Base-by-base conservation (phyloP, 164 flowering plant species). In the Buxus sempervirens region DNA sequence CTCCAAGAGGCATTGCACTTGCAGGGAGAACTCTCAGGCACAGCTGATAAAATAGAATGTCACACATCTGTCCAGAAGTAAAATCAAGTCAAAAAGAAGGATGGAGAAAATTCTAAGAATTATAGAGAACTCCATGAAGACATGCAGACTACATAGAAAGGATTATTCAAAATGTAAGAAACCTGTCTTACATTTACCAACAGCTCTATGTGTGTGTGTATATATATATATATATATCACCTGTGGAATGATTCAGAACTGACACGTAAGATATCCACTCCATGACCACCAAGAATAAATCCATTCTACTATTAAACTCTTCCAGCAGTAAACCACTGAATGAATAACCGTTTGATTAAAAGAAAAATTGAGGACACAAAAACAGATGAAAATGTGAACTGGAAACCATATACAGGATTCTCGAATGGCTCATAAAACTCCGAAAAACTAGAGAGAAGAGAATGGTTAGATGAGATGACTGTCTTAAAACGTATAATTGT, bases 41-140 rank as follows among this genome's bases (percentile, higher is more conserved):
- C 69, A 96, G 77, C 77, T 96, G 99, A 70, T 96, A 91, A 76
- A 96, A 91, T 26, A 96, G 82, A 72, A 96, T 86, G 77, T 88
- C 90, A 74, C 99, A 96, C 97, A 96, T 93, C 99, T 96, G 94
- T 57, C 73, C 53, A 65, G 24, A 56, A 65, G 25, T 25, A 36
- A 10, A 21, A 59, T 15, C 62, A 60, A 25, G 59, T 36, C 53
- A 62, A 41, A 64, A 70, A 14, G 5, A 57, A 38, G 48, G 20
- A 8, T 23, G 23, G 59, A 20, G 21, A 18, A 51, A 48, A 49
- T 38, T 28, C 49, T 27, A 38, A 57, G 10, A 63, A 55, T 4
- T 45, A 2, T 1, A 42, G 64, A 45, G 1, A 62, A 41, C 26
- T 13, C 10, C n/a, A 9, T 22, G 54, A 45, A 23, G 65, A 22